Evolutionary conservation across 768 basidiomycete species (phyloP).

Genomic region (Boletus sensibilis): DNA sequence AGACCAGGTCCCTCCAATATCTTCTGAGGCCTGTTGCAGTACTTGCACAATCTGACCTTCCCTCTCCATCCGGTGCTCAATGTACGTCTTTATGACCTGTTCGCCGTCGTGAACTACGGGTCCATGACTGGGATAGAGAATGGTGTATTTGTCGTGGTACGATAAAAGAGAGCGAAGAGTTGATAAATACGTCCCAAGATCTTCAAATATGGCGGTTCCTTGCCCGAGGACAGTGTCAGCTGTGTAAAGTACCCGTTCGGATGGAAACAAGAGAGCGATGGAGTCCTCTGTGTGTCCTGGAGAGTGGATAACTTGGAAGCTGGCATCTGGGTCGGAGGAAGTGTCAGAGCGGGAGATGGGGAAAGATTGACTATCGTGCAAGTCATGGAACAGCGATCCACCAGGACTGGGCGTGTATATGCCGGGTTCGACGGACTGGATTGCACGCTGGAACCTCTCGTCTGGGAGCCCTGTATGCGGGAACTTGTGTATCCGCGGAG

Average conservation of each 20-base stretch:
- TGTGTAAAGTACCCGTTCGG: constrained; percentile 79
- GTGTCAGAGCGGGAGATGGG: constrained; percentile 24
- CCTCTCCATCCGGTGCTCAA: constrained; percentile 75
- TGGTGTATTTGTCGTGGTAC: constrained; percentile 41
- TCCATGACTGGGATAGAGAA: constrained; percentile 89
- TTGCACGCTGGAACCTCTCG: constrained; percentile 35
- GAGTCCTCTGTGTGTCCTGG: constrained; percentile 93
- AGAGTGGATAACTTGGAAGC: constrained; percentile 70
- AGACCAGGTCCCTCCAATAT: constrained; percentile 41
- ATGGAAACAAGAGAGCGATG: constrained; percentile 65
- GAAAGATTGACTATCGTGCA: constrained; percentile 56
- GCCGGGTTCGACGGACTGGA: constrained; percentile 39
- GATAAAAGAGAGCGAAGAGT: constrained; percentile 60
- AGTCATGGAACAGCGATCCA: constrained; percentile 54
- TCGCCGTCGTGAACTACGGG: constrained; percentile 67
- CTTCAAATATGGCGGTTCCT: constrained; percentile 87
- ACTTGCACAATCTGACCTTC: constrained; percentile 73
- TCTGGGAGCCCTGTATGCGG: constrained; percentile 39
- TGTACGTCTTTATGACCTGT: constrained; percentile 65
- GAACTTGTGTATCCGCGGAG: constrained; percentile 77
- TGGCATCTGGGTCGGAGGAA: constrained; percentile 1
- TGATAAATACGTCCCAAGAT: constrained; percentile 66
- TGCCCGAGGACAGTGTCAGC: constrained; percentile 90
- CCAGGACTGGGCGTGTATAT: constrained; percentile 45
- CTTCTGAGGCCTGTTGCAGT: constrained; percentile 37